These are phyloP conservation scores for Eutypa lata DNA, from an alignment of 2,329 filamentous ascomycete genomes.

Conservation along the genomic window DNA sequence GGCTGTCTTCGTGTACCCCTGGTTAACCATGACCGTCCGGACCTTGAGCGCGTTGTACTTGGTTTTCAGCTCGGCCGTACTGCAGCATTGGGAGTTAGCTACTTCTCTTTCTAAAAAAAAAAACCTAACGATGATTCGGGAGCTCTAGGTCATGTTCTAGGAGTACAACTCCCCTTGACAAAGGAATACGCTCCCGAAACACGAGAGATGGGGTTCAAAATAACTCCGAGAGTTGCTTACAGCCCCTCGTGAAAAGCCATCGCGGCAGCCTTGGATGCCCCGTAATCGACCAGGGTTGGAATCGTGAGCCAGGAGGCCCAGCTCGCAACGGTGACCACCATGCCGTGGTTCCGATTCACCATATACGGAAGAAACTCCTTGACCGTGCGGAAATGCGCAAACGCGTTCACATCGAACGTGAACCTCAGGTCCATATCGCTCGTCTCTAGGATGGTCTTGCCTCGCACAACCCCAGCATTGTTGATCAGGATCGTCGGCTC, in stretches of 20 bases:
- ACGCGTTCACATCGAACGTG: slow-evolving; percentile 50
- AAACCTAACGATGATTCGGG: no score
- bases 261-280: slow-evolving; percentile 54
- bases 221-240: no score
- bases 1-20: slow-evolving; percentile 59
- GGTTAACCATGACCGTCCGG: slow-evolving; percentile 63
- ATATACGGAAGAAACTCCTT: slow-evolving; percentile 51
- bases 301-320: slow-evolving; percentile 52
- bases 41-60: slow-evolving; percentile 53
- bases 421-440: slow-evolving; percentile 39
- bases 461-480: slow-evolving; percentile 40
- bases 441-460: slow-evolving; percentile 43
- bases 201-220: no score
- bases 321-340: slow-evolving; percentile 54
- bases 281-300: slow-evolving; percentile 58
- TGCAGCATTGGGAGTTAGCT: no score
- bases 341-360: slow-evolving; percentile 48
- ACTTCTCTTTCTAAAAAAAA: no score
- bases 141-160: no score
- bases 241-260: slow-evolving; percentile 59
- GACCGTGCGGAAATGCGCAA: slow-evolving; percentile 48
- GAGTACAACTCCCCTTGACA: no score
- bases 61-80: slow-evolving; percentile 48
- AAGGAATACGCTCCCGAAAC: no score
- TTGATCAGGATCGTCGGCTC: slow-evolving; percentile 35